These are phyloP conservation scores for Kazachstania martiniae DNA, from an alignment of 805 yeast species.

Conservation along the genomic window DNA sequence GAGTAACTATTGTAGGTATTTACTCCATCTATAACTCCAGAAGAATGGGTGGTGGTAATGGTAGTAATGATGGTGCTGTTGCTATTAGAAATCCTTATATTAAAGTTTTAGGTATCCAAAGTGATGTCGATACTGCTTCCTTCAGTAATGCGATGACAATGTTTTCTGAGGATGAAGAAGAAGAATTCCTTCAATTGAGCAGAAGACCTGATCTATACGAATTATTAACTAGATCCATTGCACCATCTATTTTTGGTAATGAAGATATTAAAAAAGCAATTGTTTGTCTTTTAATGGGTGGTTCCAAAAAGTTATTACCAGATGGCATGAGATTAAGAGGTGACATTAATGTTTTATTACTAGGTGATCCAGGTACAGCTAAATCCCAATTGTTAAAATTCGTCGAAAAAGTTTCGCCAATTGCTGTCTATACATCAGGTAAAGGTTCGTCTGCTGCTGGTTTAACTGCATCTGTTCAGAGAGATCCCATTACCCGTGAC, in stretches of 20 bases:
- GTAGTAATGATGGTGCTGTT: slow-evolving; percentile 41
- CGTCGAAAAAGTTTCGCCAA: slow-evolving; percentile 90
- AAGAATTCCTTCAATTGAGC: slow-evolving; percentile 71
- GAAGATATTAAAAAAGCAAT: slow-evolving; percentile 88
- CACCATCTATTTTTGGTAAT: slow-evolving; percentile 94
- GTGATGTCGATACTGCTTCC: slow-evolving; percentile 66
- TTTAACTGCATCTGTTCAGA: slow-evolving; percentile 93
- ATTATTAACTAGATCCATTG: slow-evolving; percentile 76
- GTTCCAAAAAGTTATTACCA: slow-evolving; percentile 82
- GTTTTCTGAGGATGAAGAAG: slow-evolving; percentile 89
- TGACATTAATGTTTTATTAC: slow-evolving; percentile 81
- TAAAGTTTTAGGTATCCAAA: slow-evolving; percentile 74
- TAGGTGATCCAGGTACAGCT: slow-evolving; percentile 99
- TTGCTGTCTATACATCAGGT: slow-evolving; percentile 94
- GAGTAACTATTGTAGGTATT: slow-evolving; percentile 86
- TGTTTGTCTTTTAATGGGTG: slow-evolving; percentile 87
- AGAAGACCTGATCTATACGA: slow-evolving; percentile 80
- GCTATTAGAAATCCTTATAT: slow-evolving; percentile 92
- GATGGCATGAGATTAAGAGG: slow-evolving; percentile 97
- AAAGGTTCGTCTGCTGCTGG: slow-evolving; percentile 99
- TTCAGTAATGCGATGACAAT: slow-evolving; percentile 37
- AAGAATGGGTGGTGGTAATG: slow-evolving; percentile 33
- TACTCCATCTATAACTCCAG: slow-evolving; percentile 83
- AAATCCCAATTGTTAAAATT: slow-evolving; percentile 92
- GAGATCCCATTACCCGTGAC: slow-evolving; percentile 80